Evolutionary conservation across 108 stramenopile species (phyloP), one percentile per base, ranked within the genome.

Genomic region (Cyclotella sp.): DNA sequence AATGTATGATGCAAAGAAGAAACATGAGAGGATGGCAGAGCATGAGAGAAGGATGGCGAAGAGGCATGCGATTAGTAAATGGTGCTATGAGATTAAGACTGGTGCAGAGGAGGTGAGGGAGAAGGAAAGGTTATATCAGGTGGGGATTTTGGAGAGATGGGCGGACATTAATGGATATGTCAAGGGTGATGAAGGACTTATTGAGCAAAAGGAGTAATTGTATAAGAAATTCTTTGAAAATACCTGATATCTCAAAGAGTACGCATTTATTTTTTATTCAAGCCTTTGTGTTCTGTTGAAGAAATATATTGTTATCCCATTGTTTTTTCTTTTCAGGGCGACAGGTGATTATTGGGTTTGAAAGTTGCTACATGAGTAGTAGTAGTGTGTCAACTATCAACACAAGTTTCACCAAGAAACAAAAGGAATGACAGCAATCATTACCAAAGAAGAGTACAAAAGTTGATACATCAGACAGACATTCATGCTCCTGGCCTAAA

Each of bases 1-100:
- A 58, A 73, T 88, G 75, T 88, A 89, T 59, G 81, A 78, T 62
- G 67, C 53, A 72, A 87, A 61, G 49, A 89, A 91, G 62, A 96
- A 92, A 68, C 28, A 68, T 0, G 71, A 89, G 18, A 63, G 86
- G 13, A 68, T 85, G 39, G 68, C 45, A 1, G 85, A 87, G 21
- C 92, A 96, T 63, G 47, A 70, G 29, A 76, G 88, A 28, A 81
- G 85, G 14, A 95, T 95, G 94, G 87, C 79, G 63, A 86, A 90
- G 65, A 82, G 93, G 15, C 73, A 72, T 34, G 60, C 68, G 12
- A 88, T 75, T 40, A 80, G 86, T 15, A 59, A 85, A 40, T 68
- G 71, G 51, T 82, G 89, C 47, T 77, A 71, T 69, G 69, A 57
- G 55, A 78, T 83, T 55, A 82, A 78, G 73, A 73, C 69, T 46